Evolutionary conservation across 306 rosid species (phyloP), one percentile per base, ranked within the genome.

Genomic region (Leucaena leucocephala): DNA sequence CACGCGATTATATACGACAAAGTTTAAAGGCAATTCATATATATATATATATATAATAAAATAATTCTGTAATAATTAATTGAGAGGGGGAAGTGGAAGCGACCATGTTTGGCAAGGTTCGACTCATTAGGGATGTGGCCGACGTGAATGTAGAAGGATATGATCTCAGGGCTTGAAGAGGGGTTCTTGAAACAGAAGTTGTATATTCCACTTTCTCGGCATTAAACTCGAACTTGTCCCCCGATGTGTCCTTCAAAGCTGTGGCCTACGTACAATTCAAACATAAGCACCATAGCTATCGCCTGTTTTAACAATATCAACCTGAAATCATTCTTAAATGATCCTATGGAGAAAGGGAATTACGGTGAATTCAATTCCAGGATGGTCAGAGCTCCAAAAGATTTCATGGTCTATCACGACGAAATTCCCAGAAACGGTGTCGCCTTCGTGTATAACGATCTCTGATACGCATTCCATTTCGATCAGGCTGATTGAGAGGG

Each of bases 81-180:
- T 19, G 66, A 27, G 38, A 11, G 16, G 27, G 66, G 66, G 36
- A 27, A 27, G 6, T 49, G 75, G 58, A 65, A 85, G 83, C 17
- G 40, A 90, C 98, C 99, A 84, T 95, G 97, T 85, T 90, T 93
- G 50, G 98, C 99, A 13, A 91, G 82, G 77, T 91, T 87, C 66
- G 83, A 84, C 71, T 91, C 98, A 4, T 81, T 90, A 16, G 99
- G 99, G 84, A 95, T 93, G 81, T 93, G 99, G 14, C 99, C 96
- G 65, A 95, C 86, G 63, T 95, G 99, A 48, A 95, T 87, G 89
- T 93, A 83, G 85, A 95, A 95, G 40, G 98, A 95, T 5, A 95
- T 90, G 7, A 96, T 95, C 82, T 95, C 98, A 0, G 98, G 97
- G 4, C 94, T 88, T 1, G 94, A 83, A 81, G 82, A 72, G 6